Evolutionary conservation across 768 basidiomycete genomes (phyloP).

Genomic region (Fomitopsis serialis): DNA sequence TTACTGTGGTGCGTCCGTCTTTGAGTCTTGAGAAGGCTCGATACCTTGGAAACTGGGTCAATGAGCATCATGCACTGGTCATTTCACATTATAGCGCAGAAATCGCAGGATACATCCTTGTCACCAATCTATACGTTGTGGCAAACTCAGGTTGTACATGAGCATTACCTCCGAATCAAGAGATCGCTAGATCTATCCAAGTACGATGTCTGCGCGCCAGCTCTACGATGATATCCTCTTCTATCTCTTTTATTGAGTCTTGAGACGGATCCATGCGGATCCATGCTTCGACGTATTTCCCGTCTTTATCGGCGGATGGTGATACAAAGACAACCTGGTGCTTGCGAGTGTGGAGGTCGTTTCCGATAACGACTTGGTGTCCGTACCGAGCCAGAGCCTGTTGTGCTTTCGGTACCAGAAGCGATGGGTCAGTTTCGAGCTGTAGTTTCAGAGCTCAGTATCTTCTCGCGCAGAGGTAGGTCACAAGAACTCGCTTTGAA

Average conservation of each 20-base stretch:
- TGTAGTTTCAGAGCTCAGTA: slow-evolving; percentile 24
- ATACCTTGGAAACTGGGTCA: too few relatives aligned
- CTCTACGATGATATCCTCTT: slow-evolving; percentile 82
- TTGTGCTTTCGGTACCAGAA: slow-evolving; percentile 89
- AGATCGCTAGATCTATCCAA: slow-evolving; percentile 45
- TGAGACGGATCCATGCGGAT: slow-evolving; percentile 45
- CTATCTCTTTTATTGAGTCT: slow-evolving; percentile 67
- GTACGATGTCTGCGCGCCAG: slow-evolving; percentile 65
- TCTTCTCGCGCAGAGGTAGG: not conserved
- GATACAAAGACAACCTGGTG: slow-evolving; percentile 91
- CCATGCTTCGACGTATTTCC: slow-evolving; percentile 52
- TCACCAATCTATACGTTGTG: too few relatives aligned
- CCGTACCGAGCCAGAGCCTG: slow-evolving; percentile 89
- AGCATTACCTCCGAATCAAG: too few relatives aligned
- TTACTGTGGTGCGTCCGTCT: too few relatives aligned
- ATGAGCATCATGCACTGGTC: too few relatives aligned
- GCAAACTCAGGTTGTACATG: too few relatives aligned
- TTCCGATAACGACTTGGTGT: slow-evolving; percentile 96
- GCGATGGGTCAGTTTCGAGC: slow-evolving; percentile 85
- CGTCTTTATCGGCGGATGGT: slow-evolving; percentile 22
- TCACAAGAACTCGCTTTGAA: slow-evolving; percentile 69
- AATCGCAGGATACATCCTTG: too few relatives aligned
- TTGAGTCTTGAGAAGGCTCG: too few relatives aligned
- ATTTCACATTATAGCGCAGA: too few relatives aligned
- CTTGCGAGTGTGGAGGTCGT: slow-evolving; percentile 89